Base-by-base conservation (phyloP, 2,329 filamentous ascomycete species). In the Calonectria crousiana region DNA sequence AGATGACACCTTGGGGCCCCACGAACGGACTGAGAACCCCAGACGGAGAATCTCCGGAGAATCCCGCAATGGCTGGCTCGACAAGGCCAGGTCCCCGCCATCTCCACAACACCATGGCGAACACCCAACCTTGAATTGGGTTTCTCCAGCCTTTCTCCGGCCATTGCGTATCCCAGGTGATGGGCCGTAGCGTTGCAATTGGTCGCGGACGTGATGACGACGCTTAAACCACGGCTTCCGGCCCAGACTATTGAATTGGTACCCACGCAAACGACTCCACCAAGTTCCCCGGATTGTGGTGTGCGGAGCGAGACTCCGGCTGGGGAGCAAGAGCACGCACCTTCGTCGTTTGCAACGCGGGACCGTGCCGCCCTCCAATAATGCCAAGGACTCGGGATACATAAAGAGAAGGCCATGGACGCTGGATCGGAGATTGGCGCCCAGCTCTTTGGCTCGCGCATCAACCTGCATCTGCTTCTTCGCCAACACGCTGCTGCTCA, bases 41-140 rank as follows among this genome's bases (percentile, higher is more conserved):
- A 41, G 56, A 60, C 56, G 56, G 56, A 60, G 56, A 60, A 60
- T 60, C 56, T 14, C 38, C 56, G 56, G 56, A 60, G 56, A 60
- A 60, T 60, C 56, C 56, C n/a, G 16, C 56, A 14, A 60, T 38
- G 38, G n/a, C n/a, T 34, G 30, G 6, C 18, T 34, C 52, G 30
- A 53, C 51, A n/a, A 6, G 14, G 32, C 53, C 34, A 38, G 2
- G 32, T 58, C 52, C 53, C 20, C 32, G 6, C 32, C 34, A 60
- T 60, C 56, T 11, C 56, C 56, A 60, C 56, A 60, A 26, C 56
- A 41, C 56, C 56, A 60, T 14, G 28, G 11, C 51, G 51, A 30
- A 20, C 51, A 10, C 51, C 16, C 56, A 41, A 60, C 56, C 36
- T 60, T 26, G 56, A 60, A 16, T 60, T 38, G 56, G 34, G 56